These are phyloP conservation scores for Crithidia brevicula DNA, from an alignment of 208 protist genomes.

Conservation along the genomic window DNA sequence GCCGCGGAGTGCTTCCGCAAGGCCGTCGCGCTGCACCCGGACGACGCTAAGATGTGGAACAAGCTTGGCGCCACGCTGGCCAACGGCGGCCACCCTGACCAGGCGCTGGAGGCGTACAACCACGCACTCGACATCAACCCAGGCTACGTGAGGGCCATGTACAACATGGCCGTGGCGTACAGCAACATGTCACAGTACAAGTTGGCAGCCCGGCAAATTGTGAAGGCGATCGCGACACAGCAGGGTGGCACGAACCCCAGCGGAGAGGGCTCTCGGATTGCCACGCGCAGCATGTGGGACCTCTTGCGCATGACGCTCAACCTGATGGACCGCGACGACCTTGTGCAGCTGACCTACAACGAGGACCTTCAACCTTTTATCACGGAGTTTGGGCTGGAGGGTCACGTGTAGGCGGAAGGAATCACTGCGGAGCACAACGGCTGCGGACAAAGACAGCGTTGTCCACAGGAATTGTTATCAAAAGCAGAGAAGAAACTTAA, in stretches of 20 bases:
- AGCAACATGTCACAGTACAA: slow-evolving; percentile 78
- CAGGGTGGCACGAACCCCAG: slow-evolving; percentile 70
- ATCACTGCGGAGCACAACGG: too few species aligned
- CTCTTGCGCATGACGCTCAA: slow-evolving; percentile 86
- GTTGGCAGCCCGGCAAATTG: slow-evolving; percentile 66
- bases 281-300: slow-evolving; percentile 83
- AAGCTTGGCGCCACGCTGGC: slow-evolving; percentile 91
- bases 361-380: slow-evolving; percentile 72
- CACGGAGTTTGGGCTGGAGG: slow-evolving; percentile 80
- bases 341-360: slow-evolving; percentile 71
- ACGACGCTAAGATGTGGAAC: slow-evolving; percentile 88
- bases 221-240: slow-evolving; percentile 82
- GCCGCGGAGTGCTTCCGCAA: slow-evolving; percentile 77
- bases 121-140: slow-evolving; percentile 89
- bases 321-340: slow-evolving; percentile 83
- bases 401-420: slow-evolving; percentile 45
- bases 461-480: too few species aligned
- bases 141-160: slow-evolving; percentile 86
- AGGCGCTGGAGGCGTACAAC: slow-evolving; percentile 89
- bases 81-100: slow-evolving; percentile 69
- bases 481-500: too few species aligned
- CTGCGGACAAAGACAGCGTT: too few species aligned
- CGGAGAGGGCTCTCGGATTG: slow-evolving; percentile 50
- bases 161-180: slow-evolving; percentile 91
- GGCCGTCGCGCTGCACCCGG: slow-evolving; percentile 70